Conservation (phyloP, 176 grass and related monocot genomes). For the Oryza longistaminata region DNA sequence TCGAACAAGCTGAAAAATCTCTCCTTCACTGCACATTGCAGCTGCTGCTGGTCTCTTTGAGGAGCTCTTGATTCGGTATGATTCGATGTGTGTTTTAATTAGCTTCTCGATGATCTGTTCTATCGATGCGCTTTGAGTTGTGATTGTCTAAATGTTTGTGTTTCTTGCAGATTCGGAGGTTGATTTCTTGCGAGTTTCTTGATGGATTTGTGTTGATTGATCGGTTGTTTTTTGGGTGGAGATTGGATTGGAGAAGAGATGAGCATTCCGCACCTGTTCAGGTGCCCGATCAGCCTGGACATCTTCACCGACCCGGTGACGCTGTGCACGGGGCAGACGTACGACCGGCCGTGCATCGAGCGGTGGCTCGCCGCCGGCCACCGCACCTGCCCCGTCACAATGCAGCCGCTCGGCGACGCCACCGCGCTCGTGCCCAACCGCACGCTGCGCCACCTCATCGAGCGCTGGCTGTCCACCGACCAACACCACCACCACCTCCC, state of each 20-base stretch:
- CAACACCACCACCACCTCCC: conserved; percentile 1
- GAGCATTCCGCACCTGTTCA: conserved; percentile 91
- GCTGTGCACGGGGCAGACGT: conserved; percentile 88
- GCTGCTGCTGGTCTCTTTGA: neutral
- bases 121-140: too few relatives aligned
- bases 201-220: conserved; percentile 21
- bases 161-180: neutral
- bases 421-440: conserved; percentile 79
- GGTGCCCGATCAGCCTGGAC: conserved; percentile 95
- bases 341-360: conserved; percentile 80
- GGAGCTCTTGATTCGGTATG: conserved; percentile 11
- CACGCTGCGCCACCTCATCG: conserved; percentile 85
- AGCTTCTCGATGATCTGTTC: neutral
- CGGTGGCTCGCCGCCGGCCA: conserved; percentile 86
- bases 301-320: conserved; percentile 90
- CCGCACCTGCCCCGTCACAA: conserved; percentile 94
- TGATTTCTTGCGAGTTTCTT: neutral
- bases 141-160: neutral
- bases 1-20: neutral
- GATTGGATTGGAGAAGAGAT: conserved; percentile 23
- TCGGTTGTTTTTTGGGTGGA: conserved; percentile 1
- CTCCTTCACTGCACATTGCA: neutral
- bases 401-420: conserved; percentile 77
- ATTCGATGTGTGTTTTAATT: neutral
- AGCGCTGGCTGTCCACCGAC: conserved; percentile 64